Conservation (phyloP, 2,329 filamentous ascomycete species). For the Eurotiales sp. region DNA sequence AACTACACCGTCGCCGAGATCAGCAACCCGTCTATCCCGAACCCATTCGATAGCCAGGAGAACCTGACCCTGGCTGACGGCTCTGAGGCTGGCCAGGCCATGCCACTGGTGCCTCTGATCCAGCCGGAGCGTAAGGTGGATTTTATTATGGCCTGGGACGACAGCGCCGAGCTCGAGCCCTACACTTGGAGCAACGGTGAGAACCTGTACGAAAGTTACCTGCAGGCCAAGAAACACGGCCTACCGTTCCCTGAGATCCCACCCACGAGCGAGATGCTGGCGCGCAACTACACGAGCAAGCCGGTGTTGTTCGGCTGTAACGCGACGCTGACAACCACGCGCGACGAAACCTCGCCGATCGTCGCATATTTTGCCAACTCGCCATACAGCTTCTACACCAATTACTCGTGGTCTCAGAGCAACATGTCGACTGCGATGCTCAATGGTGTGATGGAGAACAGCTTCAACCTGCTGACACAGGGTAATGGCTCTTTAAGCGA, state of each 20-base stretch:
- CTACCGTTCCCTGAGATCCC: background rate
- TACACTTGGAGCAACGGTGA: background rate
- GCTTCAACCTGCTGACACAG: constrained; percentile 20
- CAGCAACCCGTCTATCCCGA: constrained; percentile 7
- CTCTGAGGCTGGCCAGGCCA: constrained; percentile 27
- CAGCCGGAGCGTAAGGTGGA: background rate
- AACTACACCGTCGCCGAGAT: background rate
- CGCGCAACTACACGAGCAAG: constrained; percentile 15
- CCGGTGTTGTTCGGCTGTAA: constrained; percentile 24
- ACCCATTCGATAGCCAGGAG: constrained; percentile 13
- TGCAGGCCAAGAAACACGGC: background rate
- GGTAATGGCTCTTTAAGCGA: constrained; percentile 21
- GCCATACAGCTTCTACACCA: constrained; percentile 20
- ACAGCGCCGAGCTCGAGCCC: background rate
- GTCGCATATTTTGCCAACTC: constrained; percentile 23
- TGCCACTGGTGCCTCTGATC: constrained; percentile 11
- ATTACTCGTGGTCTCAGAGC: background rate
- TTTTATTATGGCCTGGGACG: constrained; percentile 1
- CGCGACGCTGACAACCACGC: constrained; percentile 16
- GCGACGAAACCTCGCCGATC: constrained; percentile 16
- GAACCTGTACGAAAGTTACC: background rate
- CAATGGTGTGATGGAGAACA: constrained; percentile 12
- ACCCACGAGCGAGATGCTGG: constrained; percentile 17
- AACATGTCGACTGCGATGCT: background rate
- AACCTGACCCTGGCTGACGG: constrained; percentile 32